Percentiles rank a stretch among this genome's conserved stretches.
phyloP scores from a whole-genome alignment of 2,329 filamentous ascomycete genomes.

The Trichoderma semiorbis region DNA sequence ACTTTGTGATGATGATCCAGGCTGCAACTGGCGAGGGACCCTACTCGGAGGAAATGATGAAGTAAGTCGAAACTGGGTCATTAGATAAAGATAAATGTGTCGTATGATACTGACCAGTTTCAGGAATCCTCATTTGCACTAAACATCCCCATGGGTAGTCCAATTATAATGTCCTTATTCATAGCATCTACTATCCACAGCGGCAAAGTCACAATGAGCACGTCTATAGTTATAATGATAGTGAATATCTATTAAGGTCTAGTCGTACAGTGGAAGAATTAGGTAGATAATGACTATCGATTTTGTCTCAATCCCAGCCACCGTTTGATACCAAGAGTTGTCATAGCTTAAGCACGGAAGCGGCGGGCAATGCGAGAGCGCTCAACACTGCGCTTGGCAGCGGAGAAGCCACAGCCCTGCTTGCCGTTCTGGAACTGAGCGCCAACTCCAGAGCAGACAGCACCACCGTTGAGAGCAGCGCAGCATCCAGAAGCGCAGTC shows the following conservation, averaged over 20 bases:
- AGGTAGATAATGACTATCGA: constrained; percentile 13
- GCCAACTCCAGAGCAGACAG: constrained; percentile 21
- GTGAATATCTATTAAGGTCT: constrained; percentile 11
- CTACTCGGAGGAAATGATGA: neutral
- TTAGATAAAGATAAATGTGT: neutral
- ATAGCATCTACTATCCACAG: neutral
- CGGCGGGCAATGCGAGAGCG: neutral
- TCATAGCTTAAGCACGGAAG: constrained; percentile 8
- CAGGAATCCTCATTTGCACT: neutral
- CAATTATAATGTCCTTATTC: too few species aligned
- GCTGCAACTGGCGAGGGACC: neutral
- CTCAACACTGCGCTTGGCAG: constrained; percentile 14
- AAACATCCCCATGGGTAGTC: neutral
- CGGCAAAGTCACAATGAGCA: neutral
- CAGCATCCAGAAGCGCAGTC: constrained; percentile 34
- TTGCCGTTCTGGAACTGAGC: constrained; percentile 33
- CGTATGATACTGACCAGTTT: neutral
- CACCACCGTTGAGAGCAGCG: constrained; percentile 19
- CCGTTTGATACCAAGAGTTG: neutral
- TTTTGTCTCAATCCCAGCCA: neutral
- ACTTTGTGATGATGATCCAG: neutral
- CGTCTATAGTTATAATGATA: neutral
- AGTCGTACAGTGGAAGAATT: constrained; percentile 1
- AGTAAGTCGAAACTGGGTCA: neutral
- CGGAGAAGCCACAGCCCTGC: constrained; percentile 32